phyloP scores from a whole-genome alignment of 148 eudicot species.

The Rhododendron vialii region DNA sequence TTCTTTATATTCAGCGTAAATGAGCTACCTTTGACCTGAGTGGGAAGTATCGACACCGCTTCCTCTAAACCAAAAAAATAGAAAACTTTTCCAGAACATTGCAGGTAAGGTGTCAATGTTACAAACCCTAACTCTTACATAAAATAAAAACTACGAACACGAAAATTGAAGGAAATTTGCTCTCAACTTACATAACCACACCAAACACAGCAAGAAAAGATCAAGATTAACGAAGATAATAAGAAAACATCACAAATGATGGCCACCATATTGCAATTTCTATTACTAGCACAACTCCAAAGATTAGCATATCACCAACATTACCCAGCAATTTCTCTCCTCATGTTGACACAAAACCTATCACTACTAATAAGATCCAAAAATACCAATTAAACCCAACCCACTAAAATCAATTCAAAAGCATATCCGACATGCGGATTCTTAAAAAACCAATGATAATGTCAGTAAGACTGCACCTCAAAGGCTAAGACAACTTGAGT shows the following conservation, averaged over 20 bases:
- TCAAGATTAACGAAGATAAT: background rate
- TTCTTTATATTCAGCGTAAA: too few species aligned
- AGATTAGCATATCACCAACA: background rate
- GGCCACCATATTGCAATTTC: background rate
- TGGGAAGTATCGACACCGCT: background rate
- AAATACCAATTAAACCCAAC: background rate
- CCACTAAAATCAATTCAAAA: background rate
- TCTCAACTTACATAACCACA: background rate
- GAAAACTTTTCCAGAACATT: background rate
- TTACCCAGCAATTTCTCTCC: slow-evolving; percentile 8
- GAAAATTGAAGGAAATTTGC: background rate
- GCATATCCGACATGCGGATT: background rate
- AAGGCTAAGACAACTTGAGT: background rate
- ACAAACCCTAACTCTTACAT: background rate
- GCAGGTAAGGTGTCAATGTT: background rate
- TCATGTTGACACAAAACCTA: slow-evolving; percentile 1
- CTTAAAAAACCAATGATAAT: background rate
- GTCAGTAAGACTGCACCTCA: background rate
- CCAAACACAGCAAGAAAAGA: background rate
- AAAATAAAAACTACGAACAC: background rate
- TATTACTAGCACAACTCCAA: slow-evolving; percentile 2
- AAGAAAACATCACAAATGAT: background rate
- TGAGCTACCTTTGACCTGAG: background rate
- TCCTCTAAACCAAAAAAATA: background rate
- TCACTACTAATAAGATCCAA: background rate